phyloP scores from a whole-genome alignment of 2,329 filamentous ascomycete genomes.

The Colletotrichum tropicicola region DNA sequence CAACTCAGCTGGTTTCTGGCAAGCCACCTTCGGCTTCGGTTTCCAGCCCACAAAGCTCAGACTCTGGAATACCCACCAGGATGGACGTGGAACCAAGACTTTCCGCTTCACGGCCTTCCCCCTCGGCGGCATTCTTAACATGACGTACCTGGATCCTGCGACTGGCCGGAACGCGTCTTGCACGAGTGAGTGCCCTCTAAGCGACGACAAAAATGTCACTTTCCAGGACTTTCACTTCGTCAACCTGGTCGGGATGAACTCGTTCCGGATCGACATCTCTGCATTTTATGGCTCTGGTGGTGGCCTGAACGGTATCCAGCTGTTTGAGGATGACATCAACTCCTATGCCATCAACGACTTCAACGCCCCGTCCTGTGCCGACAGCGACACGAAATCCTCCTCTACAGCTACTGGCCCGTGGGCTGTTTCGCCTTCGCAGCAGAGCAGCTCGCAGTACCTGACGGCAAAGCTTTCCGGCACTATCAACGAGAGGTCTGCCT shows the following conservation, averaged over 20 bases:
- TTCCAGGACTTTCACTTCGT: slow-evolving; percentile 95
- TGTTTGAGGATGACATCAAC: slow-evolving; percentile 87
- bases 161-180: slow-evolving; percentile 76
- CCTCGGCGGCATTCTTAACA: slow-evolving; percentile 92
- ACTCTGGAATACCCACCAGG: slow-evolving; percentile 85
- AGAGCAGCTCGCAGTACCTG: slow-evolving; percentile 81
- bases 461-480: slow-evolving; percentile 69
- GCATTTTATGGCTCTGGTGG: slow-evolving; percentile 88
- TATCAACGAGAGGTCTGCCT: slow-evolving; percentile 66
- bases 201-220: slow-evolving; percentile 68
- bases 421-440: slow-evolving; percentile 71
- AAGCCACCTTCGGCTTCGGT: slow-evolving; percentile 81
- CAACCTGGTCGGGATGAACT: slow-evolving; percentile 86
- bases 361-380: slow-evolving; percentile 83
- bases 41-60: slow-evolving; percentile 89
- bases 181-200: slow-evolving; percentile 86
- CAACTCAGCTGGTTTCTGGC: slow-evolving; percentile 81
- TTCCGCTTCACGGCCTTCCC: slow-evolving; percentile 89
- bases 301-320: slow-evolving; percentile 84
- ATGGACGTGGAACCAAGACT: slow-evolving; percentile 86
- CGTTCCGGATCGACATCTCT: slow-evolving; percentile 85
- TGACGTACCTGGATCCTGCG: slow-evolving; percentile 84
- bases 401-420: slow-evolving; percentile 80
- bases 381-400: slow-evolving; percentile 67
- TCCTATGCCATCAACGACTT: slow-evolving; percentile 86